Percentiles rank a stretch among this genome's conserved stretches.
Evolutionary conservation across 345 rosid genomes (phyloP).

Genomic region (Gossypium mustelinum): DNA sequence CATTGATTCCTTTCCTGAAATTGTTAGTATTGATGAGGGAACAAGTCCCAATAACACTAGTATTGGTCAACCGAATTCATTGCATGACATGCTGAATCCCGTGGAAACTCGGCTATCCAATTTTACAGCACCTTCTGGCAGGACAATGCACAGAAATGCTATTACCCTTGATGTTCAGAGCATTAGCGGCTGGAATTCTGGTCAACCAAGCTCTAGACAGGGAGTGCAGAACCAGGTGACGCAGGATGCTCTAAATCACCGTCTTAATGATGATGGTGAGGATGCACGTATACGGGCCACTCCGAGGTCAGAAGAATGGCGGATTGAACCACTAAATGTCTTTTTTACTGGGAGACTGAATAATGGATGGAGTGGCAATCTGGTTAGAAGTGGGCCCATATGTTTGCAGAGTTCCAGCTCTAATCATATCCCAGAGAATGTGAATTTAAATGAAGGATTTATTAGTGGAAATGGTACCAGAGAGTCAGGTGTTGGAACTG

Average conservation of each 20-base stretch:
- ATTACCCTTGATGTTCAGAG: not conserved
- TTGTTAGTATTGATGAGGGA: constrained; percentile 1
- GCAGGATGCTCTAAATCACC: not conserved
- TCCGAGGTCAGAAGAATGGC: not conserved
- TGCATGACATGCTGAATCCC: not conserved
- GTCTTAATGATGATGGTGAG: not conserved
- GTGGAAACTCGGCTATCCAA: not conserved
- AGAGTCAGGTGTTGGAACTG: not conserved
- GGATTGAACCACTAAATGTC: not conserved
- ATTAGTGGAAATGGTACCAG: not conserved
- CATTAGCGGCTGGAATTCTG: not conserved
- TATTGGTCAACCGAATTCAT: not conserved
- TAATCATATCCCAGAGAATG: not conserved
- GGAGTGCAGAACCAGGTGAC: not conserved
- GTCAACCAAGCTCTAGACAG: constrained; percentile 2
- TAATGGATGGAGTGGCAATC: not conserved
- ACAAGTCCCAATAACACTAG: not conserved
- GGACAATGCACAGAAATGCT: not conserved
- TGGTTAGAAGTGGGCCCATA: constrained; percentile 1
- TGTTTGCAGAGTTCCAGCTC: constrained; percentile 1
- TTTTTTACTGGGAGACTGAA: not conserved
- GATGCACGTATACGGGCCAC: not conserved
- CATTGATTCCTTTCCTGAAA: not conserved
- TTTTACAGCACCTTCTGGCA: not conserved
- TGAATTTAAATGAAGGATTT: not conserved